phyloP scores from a whole-genome alignment of 257 asterid species.

The Forsythia suspensa region DNA sequence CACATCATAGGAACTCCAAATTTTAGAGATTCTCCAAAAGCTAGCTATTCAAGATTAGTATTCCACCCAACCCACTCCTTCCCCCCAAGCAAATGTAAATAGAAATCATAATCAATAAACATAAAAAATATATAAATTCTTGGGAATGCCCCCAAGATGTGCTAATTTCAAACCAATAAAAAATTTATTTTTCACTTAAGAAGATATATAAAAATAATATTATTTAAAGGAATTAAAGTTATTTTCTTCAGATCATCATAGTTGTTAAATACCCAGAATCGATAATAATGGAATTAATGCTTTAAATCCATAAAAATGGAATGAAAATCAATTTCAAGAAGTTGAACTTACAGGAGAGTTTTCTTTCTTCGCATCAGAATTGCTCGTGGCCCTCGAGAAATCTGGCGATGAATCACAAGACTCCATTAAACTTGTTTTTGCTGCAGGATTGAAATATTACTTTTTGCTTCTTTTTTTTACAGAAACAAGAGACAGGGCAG shows the following conservation, averaged over 20 bases:
- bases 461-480: background rate
- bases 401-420: slow-evolving; percentile 59
- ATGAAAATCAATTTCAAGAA: background rate
- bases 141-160: background rate
- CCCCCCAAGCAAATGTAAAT: background rate
- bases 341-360: slow-evolving; percentile 45
- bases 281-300: background rate
- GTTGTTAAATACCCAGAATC: background rate
- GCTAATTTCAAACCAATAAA: background rate
- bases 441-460: slow-evolving; percentile 3
- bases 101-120: background rate
- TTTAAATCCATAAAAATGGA: background rate
- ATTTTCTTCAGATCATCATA: background rate
- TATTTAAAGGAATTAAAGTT: background rate
- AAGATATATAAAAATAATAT: background rate
- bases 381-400: slow-evolving; percentile 38
- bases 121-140: background rate
- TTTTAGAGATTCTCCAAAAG: background rate
- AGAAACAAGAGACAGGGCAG: slow-evolving; percentile 15
- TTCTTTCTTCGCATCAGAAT: slow-evolving; percentile 48
- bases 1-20: slow-evolving; percentile 1
- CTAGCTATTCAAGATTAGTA: background rate
- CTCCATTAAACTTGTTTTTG: slow-evolving; percentile 29
- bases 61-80: background rate
- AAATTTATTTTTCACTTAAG: background rate